Evolutionary conservation across 139 green algal species (phyloP).

Genomic region (Coelastrella sp.): DNA sequence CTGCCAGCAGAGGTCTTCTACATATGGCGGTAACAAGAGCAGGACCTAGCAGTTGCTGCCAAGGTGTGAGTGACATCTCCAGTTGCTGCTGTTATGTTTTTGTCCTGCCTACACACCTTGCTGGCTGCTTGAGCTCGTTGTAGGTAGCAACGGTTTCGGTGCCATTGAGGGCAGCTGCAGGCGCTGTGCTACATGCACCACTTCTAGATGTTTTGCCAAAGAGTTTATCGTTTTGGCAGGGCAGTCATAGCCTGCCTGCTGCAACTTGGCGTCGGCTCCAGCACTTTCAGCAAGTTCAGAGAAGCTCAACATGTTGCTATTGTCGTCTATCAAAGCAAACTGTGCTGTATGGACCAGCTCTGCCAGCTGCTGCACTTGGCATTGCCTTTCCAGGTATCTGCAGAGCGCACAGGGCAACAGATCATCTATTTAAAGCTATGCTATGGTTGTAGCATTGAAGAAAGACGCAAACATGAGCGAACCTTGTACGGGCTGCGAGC

Average conservation of each 20-base stretch:
- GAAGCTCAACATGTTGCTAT: neutral
- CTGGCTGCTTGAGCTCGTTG: neutral
- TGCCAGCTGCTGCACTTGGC: neutral
- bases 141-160: neutral
- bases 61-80: neutral
- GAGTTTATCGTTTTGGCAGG: neutral
- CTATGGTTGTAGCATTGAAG: neutral
- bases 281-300: neutral
- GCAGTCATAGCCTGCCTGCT: neutral
- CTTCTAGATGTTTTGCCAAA: conserved; percentile 6
- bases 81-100: neutral
- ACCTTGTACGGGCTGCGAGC: neutral
- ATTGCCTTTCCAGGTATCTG: conserved; percentile 26
- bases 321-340: neutral
- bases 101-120: neutral
- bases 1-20: neutral
- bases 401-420: neutral
- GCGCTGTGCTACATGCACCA: neutral
- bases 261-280: conserved; percentile 6
- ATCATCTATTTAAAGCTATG: neutral
- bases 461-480: neutral
- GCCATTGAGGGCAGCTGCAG: neutral
- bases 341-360: neutral
- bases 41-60: neutral
- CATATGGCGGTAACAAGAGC: neutral